These are phyloP conservation scores for Candida pseudocylindracea DNA, from an alignment of 1,139 yeast genomes.

Conservation along the genomic window DNA sequence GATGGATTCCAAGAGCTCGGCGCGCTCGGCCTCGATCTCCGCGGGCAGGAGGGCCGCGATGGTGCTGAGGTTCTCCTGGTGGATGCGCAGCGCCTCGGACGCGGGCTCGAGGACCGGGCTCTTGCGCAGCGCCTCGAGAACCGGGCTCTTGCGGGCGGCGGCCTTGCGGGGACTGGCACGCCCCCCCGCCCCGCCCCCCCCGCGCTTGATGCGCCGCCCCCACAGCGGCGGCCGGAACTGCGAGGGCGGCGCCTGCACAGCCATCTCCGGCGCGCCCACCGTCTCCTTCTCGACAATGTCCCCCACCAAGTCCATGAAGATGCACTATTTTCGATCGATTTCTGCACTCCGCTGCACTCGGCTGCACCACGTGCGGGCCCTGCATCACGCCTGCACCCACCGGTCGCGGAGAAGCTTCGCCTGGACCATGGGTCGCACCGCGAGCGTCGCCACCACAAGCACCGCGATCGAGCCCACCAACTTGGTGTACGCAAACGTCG, in stretches of 20 bases:
- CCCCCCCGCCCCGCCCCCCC: neutral
- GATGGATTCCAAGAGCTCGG: conserved; percentile 41
- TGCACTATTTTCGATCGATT: too few species aligned
- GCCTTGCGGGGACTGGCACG: neutral
- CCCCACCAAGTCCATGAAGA: conserved; percentile 42
- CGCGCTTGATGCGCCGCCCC: conserved; percentile 5
- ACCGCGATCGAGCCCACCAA: conserved; percentile 36
- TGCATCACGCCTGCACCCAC: conserved; percentile 8
- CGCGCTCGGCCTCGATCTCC: conserved; percentile 41
- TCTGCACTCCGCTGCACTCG: too few species aligned
- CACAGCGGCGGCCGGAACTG: conserved; percentile 8
- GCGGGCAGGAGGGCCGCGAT: conserved; percentile 41
- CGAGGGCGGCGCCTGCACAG: conserved; percentile 19
- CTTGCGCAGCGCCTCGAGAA: neutral
- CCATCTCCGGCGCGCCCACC: conserved; percentile 13
- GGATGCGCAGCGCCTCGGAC: conserved; percentile 52
- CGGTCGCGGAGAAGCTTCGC: conserved; percentile 18
- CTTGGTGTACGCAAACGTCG: conserved; percentile 43
- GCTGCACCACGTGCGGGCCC: too few species aligned
- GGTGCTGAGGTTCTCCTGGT: conserved; percentile 47
- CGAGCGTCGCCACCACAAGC: conserved; percentile 18
- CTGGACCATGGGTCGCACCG: conserved; percentile 36
- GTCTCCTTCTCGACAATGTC: conserved; percentile 55
- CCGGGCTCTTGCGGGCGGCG: neutral
- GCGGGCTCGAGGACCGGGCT: neutral